These are phyloP conservation scores for Neopestalotiopsis sp. DNA, from an alignment of 2,329 filamentous ascomycete species.

Conservation along the genomic window DNA sequence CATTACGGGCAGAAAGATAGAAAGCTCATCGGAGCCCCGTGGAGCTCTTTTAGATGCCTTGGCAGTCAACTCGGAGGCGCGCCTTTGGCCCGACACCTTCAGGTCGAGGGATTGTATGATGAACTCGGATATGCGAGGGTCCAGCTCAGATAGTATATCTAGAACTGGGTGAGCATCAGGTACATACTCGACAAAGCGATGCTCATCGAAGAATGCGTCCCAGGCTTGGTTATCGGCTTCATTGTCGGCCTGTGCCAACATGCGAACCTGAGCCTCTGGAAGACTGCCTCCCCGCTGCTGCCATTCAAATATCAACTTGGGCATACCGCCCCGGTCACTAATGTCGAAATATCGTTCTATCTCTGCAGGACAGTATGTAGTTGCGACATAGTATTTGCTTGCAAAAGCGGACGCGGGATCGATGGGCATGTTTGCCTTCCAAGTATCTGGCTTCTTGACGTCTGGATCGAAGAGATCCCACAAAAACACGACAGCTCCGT, in stretches of 20 bases:
- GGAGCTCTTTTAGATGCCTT: constrained; percentile 18
- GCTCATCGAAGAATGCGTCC: constrained; percentile 31
- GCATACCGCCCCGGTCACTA: constrained; percentile 34
- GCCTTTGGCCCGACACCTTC: constrained; percentile 36
- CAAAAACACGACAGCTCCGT: constrained; percentile 72
- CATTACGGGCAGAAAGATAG: constrained; percentile 47
- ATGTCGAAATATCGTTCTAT: constrained; percentile 31
- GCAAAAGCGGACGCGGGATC: background rate
- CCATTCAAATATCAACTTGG: constrained; percentile 39
- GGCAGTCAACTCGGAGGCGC: constrained; percentile 26
- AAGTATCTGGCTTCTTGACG: constrained; percentile 15
- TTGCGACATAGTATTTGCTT: background rate
- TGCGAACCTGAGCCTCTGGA: constrained; percentile 28
- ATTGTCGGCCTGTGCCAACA: constrained; percentile 27
- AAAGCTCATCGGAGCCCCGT: constrained; percentile 33
- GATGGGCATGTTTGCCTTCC: constrained; percentile 21
- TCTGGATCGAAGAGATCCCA: constrained; percentile 58
- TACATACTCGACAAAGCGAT: constrained; percentile 31
- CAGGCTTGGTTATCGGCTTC: constrained; percentile 22
- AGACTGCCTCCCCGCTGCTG: constrained; percentile 22
- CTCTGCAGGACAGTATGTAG: constrained; percentile 39
- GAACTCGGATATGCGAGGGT: constrained; percentile 43
- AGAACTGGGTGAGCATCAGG: constrained; percentile 32
- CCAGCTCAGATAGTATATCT: constrained; percentile 30
- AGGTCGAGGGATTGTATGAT: constrained; percentile 43